Evolutionary conservation across 176 grass and related monocot genomes (phyloP), one percentile per base, ranked within the genome.

Genomic region (Rhynchospora tenuis): DNA sequence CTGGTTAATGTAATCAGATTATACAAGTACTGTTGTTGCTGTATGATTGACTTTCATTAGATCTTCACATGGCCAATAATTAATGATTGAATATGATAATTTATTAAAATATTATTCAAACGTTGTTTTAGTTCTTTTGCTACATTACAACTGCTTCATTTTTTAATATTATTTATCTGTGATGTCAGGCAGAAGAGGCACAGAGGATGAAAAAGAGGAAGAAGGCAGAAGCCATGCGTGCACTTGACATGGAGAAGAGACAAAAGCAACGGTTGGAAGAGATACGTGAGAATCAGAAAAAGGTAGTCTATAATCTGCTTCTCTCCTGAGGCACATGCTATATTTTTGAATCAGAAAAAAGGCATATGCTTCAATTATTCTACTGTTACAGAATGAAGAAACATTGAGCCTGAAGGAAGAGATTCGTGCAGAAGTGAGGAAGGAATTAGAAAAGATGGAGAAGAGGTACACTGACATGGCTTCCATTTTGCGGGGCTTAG

Each of bases 261-360:
- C 97, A 99, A 81, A 99, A 99, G 76, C 97, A 95, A 90, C 89
- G 97, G 59, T 14, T 99, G 42, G 88, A 99, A 83, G 93, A 99
- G 86, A 83, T 99, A 57, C 93, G 93, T 58, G 91, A 99, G 84
- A 91, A 89, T 56, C 89, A 95, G 78, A 89, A 80, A 86, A 95
- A 95, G 93, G 96, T 99, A 56, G 78, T 59, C 42, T 20, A 59
- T 11, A 77, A 57, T 54, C 64, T 72, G 6, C 75, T 61, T 16
- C 28, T 84, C 65, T 44, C 20, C 16, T 51, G 14, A 45, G 38
- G 19, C 65, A 2, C 5, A 0, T 71, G 29, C 20, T 78, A 48
- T 66, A 20, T 86, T 19, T 82, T 62, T 69, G 27, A 7, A 27
- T 9, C 20, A 38, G 33, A 38, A 38, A 38, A 38, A 38, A 45